phyloP scores from a whole-genome alignment of 306 rosid species.

The Vigna reflexopilosa region DNA sequence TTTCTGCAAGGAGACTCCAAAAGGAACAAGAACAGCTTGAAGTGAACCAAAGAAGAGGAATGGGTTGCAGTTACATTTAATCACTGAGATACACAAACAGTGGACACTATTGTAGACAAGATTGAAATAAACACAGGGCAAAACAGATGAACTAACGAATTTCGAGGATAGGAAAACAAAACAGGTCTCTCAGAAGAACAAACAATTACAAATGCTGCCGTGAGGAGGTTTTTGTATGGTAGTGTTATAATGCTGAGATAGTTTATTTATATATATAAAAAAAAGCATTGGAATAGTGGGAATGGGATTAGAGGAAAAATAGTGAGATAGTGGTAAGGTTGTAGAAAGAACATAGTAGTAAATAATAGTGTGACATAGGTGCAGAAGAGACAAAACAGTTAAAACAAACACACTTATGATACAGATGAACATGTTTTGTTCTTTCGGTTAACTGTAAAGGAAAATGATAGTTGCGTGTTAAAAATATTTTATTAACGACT shows the following conservation, averaged over 20 bases:
- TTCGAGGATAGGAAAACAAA: conserved; percentile 45
- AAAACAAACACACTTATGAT: conserved; percentile 20
- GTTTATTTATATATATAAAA: conserved; percentile 25
- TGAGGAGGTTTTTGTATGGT: conserved; percentile 49
- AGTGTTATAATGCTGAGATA: conserved; percentile 54
- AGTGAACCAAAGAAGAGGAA: conserved; percentile 31
- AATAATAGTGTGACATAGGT: conserved; percentile 19
- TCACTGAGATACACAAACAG: conserved; percentile 38
- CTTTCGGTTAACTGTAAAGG: conserved; percentile 32
- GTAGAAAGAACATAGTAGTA: neutral
- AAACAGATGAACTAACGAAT: conserved; percentile 42
- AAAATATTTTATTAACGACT: neutral
- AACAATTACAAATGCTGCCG: conserved; percentile 38
- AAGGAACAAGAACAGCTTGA: conserved; percentile 15
- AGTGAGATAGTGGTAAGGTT: neutral
- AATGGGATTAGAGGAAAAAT: conserved; percentile 7
- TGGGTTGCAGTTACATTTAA: conserved; percentile 64
- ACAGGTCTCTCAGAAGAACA: conserved; percentile 37
- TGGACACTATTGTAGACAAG: conserved; percentile 30
- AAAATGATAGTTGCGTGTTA: conserved; percentile 49
- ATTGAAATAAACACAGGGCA: conserved; percentile 41
- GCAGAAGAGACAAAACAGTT: neutral
- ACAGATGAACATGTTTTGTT: conserved; percentile 35
- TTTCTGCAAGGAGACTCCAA: conserved; percentile 37
- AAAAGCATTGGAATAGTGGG: neutral